phyloP scores from a whole-genome alignment of 1,284 basidiomycete species.

The Irpex sp. region DNA sequence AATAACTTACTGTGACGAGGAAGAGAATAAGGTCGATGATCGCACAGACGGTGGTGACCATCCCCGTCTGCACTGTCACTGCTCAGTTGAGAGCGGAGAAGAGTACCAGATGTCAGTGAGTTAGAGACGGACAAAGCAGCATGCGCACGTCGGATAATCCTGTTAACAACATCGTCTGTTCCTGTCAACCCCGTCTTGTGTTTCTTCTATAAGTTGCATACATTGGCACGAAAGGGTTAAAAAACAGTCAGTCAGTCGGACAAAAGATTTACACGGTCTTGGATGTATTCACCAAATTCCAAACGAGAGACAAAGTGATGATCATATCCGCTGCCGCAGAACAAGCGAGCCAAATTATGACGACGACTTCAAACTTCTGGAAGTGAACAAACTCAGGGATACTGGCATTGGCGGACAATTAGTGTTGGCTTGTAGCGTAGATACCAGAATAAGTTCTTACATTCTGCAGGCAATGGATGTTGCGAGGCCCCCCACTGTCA shows the following conservation, averaged over 20 bases:
- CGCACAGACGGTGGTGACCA: conserved; percentile 4
- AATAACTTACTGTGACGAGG: conserved; percentile 1
- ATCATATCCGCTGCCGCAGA: conserved; percentile 5
- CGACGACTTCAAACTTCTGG: conserved; percentile 2
- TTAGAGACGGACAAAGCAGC: not conserved
- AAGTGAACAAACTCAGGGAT: not conserved
- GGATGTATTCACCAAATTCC: conserved; percentile 4
- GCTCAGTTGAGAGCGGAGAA: not conserved
- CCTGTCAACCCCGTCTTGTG: conserved; percentile 5
- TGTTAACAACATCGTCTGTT: conserved; percentile 7
- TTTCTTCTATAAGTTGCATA: not conserved
- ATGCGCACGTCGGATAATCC: conserved; percentile 2
- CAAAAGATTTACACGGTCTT: not conserved
- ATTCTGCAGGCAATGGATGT: conserved; percentile 5
- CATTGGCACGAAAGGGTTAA: too few relatives aligned
- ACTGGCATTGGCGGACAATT: not conserved
- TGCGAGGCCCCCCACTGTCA: conserved; percentile 7
- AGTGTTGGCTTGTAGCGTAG: not conserved
- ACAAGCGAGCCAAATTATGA: conserved; percentile 6
- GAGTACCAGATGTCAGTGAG: not conserved
- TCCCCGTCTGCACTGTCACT: conserved; percentile 5
- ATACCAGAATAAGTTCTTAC: not conserved
- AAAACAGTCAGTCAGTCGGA: not conserved
- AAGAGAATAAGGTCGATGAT: conserved; percentile 3
- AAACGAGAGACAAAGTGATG: conserved; percentile 4